Conservation (phyloP, 345 rosid genomes). For the Murraya paniculata region DNA sequence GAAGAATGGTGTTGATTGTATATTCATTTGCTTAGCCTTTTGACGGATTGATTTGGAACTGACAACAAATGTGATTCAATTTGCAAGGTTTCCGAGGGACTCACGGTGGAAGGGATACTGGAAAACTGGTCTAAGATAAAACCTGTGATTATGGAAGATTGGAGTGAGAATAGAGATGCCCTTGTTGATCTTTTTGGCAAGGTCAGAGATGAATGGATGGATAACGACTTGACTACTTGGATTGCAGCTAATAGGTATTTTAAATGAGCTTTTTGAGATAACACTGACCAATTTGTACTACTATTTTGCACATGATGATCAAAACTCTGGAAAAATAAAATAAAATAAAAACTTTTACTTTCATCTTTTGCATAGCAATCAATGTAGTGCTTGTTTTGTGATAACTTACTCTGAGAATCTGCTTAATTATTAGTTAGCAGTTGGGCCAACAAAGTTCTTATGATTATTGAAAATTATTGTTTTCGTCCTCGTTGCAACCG, state of each 20-base stretch:
- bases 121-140: constrained; percentile 77
- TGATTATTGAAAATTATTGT: too few species aligned
- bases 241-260: constrained; percentile 90
- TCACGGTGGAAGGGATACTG: constrained; percentile 61
- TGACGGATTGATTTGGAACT: constrained; percentile 3
- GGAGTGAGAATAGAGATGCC: constrained; percentile 68
- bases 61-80: constrained; percentile 16
- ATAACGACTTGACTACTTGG: constrained; percentile 68
- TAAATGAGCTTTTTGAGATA: not conserved
- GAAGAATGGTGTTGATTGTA: not conserved
- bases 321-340: not conserved
- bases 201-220: constrained; percentile 93
- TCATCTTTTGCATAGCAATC: not conserved
- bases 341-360: not conserved
- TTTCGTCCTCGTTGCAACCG: too few species aligned
- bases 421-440: not conserved
- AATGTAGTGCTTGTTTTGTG: not conserved
- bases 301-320: not conserved
- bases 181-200: constrained; percentile 76
- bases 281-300: not conserved
- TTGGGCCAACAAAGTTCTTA: not conserved
- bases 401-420: not conserved
- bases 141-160: constrained; percentile 76
- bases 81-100: constrained; percentile 75
- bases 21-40: not conserved